Evolutionary conservation across 352 stramenopile species (phyloP).

Genomic region (Globisporangium nagaii): DNA sequence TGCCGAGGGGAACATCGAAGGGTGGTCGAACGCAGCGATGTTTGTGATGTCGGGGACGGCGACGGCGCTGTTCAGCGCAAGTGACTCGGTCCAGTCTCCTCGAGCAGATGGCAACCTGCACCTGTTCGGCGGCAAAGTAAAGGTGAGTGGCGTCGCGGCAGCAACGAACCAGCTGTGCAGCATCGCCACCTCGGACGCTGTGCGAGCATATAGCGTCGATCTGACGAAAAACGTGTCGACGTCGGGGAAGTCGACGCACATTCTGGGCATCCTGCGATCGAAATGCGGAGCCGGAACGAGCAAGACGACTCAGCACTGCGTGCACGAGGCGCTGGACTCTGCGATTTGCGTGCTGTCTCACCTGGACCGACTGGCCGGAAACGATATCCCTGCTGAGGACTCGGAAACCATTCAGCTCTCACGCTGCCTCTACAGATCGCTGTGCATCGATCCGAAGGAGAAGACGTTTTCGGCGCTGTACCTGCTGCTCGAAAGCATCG

Average conservation of each 20-base stretch:
- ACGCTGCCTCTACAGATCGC: conserved; percentile 59
- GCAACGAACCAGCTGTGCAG: conserved; percentile 13
- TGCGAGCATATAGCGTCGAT: conserved; percentile 38
- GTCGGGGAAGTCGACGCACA: conserved; percentile 40
- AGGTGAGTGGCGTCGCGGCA: conserved; percentile 16
- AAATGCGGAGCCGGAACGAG: conserved; percentile 27
- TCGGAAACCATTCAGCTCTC: conserved; percentile 75
- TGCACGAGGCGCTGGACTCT: conserved; percentile 43
- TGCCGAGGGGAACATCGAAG: conserved; percentile 36
- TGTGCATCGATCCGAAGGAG: conserved; percentile 79
- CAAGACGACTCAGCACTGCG: conserved; percentile 38
- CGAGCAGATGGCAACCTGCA: conserved; percentile 23
- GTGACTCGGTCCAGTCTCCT: conserved; percentile 21
- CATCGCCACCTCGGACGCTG: conserved; percentile 32
- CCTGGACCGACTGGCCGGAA: conserved; percentile 70
- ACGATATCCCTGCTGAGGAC: conserved; percentile 69
- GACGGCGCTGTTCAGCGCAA: conserved; percentile 36
- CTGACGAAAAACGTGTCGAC: conserved; percentile 46
- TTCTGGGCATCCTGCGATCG: conserved; percentile 41
- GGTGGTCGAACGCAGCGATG: conserved; percentile 35
- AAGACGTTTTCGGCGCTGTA: conserved; percentile 62
- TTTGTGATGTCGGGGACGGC: conserved; percentile 38
- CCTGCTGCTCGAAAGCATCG: conserved; percentile 41
- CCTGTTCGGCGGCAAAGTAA: conserved; percentile 37
- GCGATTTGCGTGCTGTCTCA: conserved; percentile 74